Evolutionary conservation across 73 alveolate genomes (phyloP).

Genomic region (Paraurostyla sp.): DNA sequence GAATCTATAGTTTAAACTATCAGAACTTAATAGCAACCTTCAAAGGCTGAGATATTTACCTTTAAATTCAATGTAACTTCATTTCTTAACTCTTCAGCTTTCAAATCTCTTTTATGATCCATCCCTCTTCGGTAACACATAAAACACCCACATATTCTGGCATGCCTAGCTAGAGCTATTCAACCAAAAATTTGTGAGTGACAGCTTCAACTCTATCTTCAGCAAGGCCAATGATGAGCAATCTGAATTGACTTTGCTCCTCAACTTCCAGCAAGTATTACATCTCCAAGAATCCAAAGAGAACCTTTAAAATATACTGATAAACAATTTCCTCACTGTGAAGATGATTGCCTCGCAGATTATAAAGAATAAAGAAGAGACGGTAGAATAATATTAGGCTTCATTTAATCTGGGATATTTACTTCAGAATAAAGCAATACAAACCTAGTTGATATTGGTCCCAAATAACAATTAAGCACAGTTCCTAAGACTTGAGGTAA

Average conservation of each 20-base stretch:
- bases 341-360: neutral
- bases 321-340: neutral
- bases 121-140: neutral
- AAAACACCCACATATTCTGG: neutral
- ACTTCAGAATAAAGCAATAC: neutral
- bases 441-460: neutral
- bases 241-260: neutral
- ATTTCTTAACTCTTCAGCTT: neutral
- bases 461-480: neutral
- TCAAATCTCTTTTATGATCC: neutral
- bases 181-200: conserved; percentile 33
- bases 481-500: neutral
- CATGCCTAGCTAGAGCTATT: neutral
- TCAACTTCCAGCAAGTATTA: neutral
- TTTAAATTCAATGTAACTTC: conserved; percentile 5
- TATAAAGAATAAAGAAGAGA: neutral
- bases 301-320: neutral
- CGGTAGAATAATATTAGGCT: neutral
- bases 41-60: neutral
- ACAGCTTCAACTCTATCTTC: neutral
- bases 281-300: conserved; percentile 13
- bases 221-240: neutral
- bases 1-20: neutral
- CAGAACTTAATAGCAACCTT: neutral
- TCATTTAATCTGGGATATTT: conserved; percentile 14